Evolutionary conservation across 1,139 yeast species (phyloP), one percentile per base, ranked within the genome.

Genomic region (Suhomyces bolitotheri): DNA sequence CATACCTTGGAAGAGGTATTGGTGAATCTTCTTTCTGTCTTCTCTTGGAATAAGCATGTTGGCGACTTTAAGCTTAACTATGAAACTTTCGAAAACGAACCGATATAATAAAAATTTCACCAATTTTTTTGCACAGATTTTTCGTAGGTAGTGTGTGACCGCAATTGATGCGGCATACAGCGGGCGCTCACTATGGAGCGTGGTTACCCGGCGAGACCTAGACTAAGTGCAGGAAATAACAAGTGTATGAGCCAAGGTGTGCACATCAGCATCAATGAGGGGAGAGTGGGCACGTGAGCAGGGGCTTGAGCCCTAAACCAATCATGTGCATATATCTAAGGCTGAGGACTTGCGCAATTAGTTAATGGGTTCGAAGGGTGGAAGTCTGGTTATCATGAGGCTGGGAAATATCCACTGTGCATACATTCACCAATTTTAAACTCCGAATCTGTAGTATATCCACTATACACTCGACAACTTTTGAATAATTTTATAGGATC

Each of bases 1-100:
- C 92, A 71, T 82, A 85, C 95, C 94, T 78, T 88, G 92, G 87
- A 89, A 90, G 78, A 92, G 94, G 86, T 90, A 84, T 76, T 84
- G 87, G 94, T 88, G 96, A 75, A 92, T 92, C 92, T 87, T 88
- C 81, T 87, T 88, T 84, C 98, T 90, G 76, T 92, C 97, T 78
- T 87, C 95, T 80, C 87, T 90, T 78, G 98, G 97, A 82, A 92
- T 92, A 80, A 92, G 85, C 98, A 92, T 92, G 70, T 66, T 86
- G 61, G 49, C 52, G 51, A 45, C 45, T 40, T 33, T 16, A 34
- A 35, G 43, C 41, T 44, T 46, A 43, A 43, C 43, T 38, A 33
- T 32, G 31, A 39, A 36, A 33, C 36, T 36, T 31, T 32, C 37
- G 27, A 37, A 36, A 37, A 40, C 33, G 43, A 41, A 36, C 34